Evolutionary conservation across 352 stramenopile genomes (phyloP), one percentile per base, ranked within the genome.

Genomic region (Phytophthora constricta): DNA sequence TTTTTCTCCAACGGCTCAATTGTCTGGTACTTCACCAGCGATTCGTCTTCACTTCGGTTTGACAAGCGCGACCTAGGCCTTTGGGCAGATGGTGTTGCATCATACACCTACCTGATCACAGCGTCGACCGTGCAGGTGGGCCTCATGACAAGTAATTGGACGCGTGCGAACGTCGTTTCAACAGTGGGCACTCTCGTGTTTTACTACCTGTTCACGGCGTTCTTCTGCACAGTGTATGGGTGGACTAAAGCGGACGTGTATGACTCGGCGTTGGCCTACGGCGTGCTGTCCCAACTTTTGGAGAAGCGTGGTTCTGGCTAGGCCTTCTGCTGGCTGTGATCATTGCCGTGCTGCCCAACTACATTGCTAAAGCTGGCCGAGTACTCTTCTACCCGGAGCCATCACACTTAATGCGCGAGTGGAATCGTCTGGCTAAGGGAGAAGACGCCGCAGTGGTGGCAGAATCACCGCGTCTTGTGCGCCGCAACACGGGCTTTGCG

Each of bases 141-240:
- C 17, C 62, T 96, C 33, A 92, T 96, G 83, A 96, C 89, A 43
- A 96, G 89, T 63, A 96, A 96, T 67, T 96, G 89, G 89, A 96
- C 89, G 9, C 71, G 73, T 8, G 61, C 80, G 2, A 96, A 96
- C 62, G 77, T 70, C 1, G 9, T 90, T 27, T 89, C 86, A 20
- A 95, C 89, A 25, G 50, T 95, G 16, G 89, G 87, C 22, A 95
- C 88, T 11, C 66, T 95, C 2, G 39, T 93, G n/a, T 96, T 96
- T 54, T 96, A 95, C 75, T 95, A 86, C 50, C 50, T 88, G 14
- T 96, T 96, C 56, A 91, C 89, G 46, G 82, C 86, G 16, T 92
- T 96, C 70, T 96, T 96, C 70, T 90, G 77, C 52, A 74, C 79
- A 16, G 41, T 93, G 1, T 95, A 92, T 42, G 86, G 82, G 50